Evolutionary conservation across 805 yeast genomes (phyloP), one percentile per base, ranked within the genome.

Genomic region (Ogataea allantospora): DNA sequence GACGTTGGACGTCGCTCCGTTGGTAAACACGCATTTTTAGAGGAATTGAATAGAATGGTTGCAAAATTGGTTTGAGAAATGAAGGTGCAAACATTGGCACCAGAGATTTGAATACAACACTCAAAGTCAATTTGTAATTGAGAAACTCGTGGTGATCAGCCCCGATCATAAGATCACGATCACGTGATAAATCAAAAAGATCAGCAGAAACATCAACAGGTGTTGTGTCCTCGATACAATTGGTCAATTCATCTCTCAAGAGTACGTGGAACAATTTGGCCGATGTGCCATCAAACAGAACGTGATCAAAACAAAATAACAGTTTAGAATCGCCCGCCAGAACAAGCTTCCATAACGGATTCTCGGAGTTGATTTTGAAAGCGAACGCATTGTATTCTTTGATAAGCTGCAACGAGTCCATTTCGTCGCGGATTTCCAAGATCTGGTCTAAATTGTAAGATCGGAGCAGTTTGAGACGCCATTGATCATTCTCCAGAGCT

Each of bases 211-310:
- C 13, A n/a, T 35, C 30, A 16, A 25, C 24, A 3, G 19, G 8
- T 9, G 5, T 24, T 14, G 13, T 17, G 4, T 30, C 27, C 12
- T 40, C 22, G n/a, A 51, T 28, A 25, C 48, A 51, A 14, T 41
- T 29, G 10, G 48, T 30, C 21, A 63, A 45, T 18, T 54, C 51
- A 8, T 50, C 44, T 29, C 56, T 27, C 20, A 48, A 32, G 21
- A 41, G 28, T 2, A 37, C 7, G 21, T 41, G 66, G 43, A 66
- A 61, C 29, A 45, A 47, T 12, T 41, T 38, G 2, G 63, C 66
- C 11, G 65, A 51, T 11, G 51, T 51, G 3, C 70, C 71, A 45
- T 66, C 70, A 27, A 58, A 55, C 8, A 61, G 39, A 3, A 54
- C 18, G 38, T 58, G 69, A 17, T 63, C 62, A 37, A 55, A 58